Percentiles rank a stretch among this genome's conserved stretches.
phyloP scores from a whole-genome alignment of 768 basidiomycete species.

The Boletus edulis region DNA sequence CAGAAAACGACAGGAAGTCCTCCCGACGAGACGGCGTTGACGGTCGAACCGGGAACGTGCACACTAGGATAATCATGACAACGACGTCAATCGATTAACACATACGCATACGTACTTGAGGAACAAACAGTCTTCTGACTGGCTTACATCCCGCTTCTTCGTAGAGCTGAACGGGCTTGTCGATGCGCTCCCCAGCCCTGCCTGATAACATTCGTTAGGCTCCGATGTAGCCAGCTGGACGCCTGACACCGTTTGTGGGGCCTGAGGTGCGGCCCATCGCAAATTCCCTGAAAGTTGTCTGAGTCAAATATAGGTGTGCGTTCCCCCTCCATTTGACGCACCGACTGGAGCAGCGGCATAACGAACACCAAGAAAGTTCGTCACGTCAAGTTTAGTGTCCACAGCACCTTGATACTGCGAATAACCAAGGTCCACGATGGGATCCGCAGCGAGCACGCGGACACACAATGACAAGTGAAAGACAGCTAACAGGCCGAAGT shows the following conservation, averaged over 20 bases:
- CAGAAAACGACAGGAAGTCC: conserved; percentile 35
- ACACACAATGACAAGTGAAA: conserved; percentile 7
- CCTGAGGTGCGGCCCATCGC: conserved; percentile 31
- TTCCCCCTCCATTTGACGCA: background rate
- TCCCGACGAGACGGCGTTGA: background rate
- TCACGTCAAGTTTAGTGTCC: conserved; percentile 10
- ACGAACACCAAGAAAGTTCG: conserved; percentile 28
- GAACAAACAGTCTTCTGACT: conserved; percentile 33
- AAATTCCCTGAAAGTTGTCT: conserved; percentile 11
- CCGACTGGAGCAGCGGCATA: conserved; percentile 26
- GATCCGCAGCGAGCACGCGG: background rate
- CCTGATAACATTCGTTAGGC: conserved; percentile 34
- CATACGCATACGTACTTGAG: conserved; percentile 21
- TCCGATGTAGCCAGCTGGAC: conserved; percentile 26
- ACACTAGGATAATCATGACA: conserved; percentile 21
- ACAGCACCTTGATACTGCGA: conserved; percentile 25
- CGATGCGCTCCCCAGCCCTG: conserved; percentile 25
- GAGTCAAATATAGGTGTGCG: background rate
- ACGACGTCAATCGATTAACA: background rate
- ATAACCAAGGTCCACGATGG: conserved; percentile 27
- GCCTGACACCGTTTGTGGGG: conserved; percentile 18
- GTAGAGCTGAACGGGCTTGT: conserved; percentile 20
- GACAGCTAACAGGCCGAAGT: background rate
- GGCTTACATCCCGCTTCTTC: conserved; percentile 9
- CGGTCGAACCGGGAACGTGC: conserved; percentile 23